Evolutionary conservation across 1,284 basidiomycete genomes (phyloP).

Genomic region (Rhizoctonia solani): DNA sequence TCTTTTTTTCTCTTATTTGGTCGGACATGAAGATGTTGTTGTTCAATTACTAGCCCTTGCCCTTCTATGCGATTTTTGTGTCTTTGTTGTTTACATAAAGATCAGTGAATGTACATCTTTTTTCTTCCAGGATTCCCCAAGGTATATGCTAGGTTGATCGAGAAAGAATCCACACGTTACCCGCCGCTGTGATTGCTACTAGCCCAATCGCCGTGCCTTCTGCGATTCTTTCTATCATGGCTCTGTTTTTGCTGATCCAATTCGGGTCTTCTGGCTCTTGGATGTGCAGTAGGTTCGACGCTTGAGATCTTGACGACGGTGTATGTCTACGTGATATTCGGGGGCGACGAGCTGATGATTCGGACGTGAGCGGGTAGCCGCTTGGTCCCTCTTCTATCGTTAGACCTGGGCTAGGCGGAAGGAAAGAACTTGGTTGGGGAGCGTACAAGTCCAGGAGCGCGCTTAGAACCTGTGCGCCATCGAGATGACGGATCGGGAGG

Average conservation of each 20-base stretch:
- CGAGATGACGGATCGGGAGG: slow-evolving; percentile 64
- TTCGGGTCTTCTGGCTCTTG: background rate
- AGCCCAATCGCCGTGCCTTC: background rate
- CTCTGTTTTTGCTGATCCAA: background rate
- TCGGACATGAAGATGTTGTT: background rate
- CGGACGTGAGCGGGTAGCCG: slow-evolving; percentile 3
- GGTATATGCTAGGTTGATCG: background rate
- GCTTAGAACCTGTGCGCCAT: slow-evolving; percentile 59
- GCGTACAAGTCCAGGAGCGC: slow-evolving; percentile 48
- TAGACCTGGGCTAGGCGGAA: background rate
- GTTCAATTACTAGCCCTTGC: background rate
- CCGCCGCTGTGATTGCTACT: background rate
- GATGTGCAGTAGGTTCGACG: background rate
- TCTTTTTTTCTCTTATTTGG: background rate
- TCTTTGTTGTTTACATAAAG: background rate
- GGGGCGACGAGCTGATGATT: background rate
- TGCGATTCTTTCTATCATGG: background rate
- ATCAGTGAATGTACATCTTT: background rate
- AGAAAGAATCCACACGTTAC: slow-evolving; percentile 5
- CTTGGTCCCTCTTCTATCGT: background rate
- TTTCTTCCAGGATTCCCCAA: no score
- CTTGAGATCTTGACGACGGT: background rate
- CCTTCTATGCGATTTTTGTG: background rate
- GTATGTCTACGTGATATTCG: background rate
- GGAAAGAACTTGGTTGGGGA: background rate